A percentile compares a stretch with the other conserved stretches of the same genome.
Conservation (phyloP, 352 stramenopile genomes). For the Thraustochytrium sp. region DNA sequence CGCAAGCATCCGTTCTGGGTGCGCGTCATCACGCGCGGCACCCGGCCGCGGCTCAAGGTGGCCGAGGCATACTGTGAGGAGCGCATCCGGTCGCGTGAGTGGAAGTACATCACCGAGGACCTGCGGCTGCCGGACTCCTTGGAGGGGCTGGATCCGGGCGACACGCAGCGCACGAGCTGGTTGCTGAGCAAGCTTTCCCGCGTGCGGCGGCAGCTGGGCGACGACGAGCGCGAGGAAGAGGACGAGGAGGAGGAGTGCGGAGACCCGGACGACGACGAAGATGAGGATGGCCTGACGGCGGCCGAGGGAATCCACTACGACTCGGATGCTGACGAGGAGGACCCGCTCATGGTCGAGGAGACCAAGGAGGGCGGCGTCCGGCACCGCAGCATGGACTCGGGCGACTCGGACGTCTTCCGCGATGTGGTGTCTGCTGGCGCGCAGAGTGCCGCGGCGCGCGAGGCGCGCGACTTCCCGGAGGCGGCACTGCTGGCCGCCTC, state of each 20-base stretch:
- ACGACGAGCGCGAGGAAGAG: background rate
- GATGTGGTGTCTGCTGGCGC: too few species aligned
- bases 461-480: background rate
- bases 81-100: background rate
- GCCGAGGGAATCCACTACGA: background rate
- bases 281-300: background rate
- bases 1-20: conserved; percentile 12
- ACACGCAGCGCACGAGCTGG: conserved; percentile 3
- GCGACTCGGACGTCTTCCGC: background rate
- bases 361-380: background rate
- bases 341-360: background rate
- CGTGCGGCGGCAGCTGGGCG: background rate
- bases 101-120: conserved; percentile 32
- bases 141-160: background rate
- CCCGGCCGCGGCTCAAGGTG: conserved; percentile 21
- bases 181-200: background rate
- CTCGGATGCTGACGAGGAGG: background rate
- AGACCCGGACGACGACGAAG: background rate
- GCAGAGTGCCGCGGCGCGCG: background rate
- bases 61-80: background rate
- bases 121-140: background rate
- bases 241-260: background rate
- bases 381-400: background rate
- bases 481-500: background rate
- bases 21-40: conserved; percentile 14